phyloP scores from a whole-genome alignment of 139 green algal species.

The Astrephomene gubernaculifera region DNA sequence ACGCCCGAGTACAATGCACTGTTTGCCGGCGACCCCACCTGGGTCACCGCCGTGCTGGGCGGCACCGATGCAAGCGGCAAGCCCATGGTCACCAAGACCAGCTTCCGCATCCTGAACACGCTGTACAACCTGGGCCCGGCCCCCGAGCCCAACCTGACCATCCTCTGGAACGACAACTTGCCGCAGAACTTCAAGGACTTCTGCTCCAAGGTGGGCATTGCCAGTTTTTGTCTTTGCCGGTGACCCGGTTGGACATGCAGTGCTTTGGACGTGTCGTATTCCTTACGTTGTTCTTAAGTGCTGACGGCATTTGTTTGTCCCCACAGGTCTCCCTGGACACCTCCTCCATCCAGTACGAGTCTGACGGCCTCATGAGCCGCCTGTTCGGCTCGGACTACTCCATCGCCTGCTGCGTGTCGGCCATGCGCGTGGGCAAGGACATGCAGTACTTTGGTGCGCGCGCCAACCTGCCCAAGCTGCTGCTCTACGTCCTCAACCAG shows the following conservation, averaged over 20 bases:
- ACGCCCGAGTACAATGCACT: constrained; percentile 86
- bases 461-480: constrained; percentile 81
- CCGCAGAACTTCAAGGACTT: constrained; percentile 79
- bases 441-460: constrained; percentile 85
- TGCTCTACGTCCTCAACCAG: constrained; percentile 79
- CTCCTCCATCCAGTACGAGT: constrained; percentile 79
- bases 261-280: too few species aligned
- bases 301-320: background rate
- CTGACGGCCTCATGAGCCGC: constrained; percentile 73
- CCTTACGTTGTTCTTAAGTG: too few species aligned
- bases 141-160: constrained; percentile 85
- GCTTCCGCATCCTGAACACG: constrained; percentile 75
- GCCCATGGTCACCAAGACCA: constrained; percentile 83
- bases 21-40: constrained; percentile 85
- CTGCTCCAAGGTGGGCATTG: constrained; percentile 56
- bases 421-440: constrained; percentile 81
- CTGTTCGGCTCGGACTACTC: constrained; percentile 78
- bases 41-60: constrained; percentile 79
- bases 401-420: constrained; percentile 85
- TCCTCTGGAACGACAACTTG: constrained; percentile 76
- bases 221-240: too few species aligned
- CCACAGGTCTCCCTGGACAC: constrained; percentile 66
- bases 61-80: constrained; percentile 58
- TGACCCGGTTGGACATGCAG: too few species aligned
- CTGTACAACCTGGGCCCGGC: constrained; percentile 79